These are phyloP conservation scores for Microdochium nivale DNA, from an alignment of 2,329 filamentous ascomycete genomes.

Conservation along the genomic window DNA sequence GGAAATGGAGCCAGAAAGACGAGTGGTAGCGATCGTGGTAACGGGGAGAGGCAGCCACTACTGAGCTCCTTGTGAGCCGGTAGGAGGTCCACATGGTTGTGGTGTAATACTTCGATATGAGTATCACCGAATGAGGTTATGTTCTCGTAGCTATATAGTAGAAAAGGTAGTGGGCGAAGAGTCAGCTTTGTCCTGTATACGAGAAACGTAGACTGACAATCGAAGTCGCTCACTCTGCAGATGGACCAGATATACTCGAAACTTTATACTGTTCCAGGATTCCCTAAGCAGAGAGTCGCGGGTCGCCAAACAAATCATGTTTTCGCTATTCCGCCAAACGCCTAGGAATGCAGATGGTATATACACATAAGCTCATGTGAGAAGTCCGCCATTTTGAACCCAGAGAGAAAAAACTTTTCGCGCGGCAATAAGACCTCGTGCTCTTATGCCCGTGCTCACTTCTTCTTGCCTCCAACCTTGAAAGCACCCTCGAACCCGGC, in stretches of 20 bases:
- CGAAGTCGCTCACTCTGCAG: not conserved
- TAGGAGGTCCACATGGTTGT: not conserved
- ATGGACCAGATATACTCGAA: too few relatives aligned
- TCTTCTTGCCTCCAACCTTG: conserved; percentile 42
- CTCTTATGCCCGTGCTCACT: conserved; percentile 16
- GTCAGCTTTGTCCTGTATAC: too few relatives aligned
- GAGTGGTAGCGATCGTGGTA: not conserved
- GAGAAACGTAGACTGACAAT: too few relatives aligned
- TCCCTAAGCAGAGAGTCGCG: too few relatives aligned
- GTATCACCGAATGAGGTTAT: too few relatives aligned
- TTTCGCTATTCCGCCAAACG: not conserved
- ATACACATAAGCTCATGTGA: not conserved
- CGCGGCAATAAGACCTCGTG: not conserved
- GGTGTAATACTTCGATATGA: too few relatives aligned
- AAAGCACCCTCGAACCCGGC: conserved; percentile 65
- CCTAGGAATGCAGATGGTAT: not conserved
- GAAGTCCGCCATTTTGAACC: not conserved
- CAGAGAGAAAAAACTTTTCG: not conserved
- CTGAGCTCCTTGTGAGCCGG: not conserved
- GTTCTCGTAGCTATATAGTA: too few relatives aligned
- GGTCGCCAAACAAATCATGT: not conserved
- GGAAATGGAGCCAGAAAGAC: not conserved
- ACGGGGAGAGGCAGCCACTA: not conserved
- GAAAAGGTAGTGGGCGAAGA: too few relatives aligned
- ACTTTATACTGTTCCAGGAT: too few relatives aligned